Percentiles rank a stretch among this genome's conserved stretches.
Conservation (phyloP, 345 rosid genomes). For the Dovyalis caffra region DNA sequence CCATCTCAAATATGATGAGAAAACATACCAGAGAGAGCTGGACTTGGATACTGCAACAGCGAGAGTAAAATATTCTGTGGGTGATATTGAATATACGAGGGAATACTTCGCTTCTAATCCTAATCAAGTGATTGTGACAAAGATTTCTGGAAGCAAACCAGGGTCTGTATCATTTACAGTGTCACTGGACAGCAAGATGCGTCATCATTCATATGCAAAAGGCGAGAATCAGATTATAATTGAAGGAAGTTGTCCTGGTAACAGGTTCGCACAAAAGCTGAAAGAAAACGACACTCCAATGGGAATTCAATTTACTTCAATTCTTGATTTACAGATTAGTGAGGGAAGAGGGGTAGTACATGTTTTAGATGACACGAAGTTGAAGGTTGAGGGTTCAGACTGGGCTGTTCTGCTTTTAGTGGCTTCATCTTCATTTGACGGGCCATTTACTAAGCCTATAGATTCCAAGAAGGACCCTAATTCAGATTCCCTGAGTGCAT, state of each 20-base stretch:
- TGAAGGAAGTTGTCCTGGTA: conserved; percentile 69
- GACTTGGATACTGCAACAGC: conserved; percentile 84
- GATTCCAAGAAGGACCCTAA: conserved; percentile 68
- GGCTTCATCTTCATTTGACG: conserved; percentile 79
- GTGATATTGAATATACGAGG: conserved; percentile 53
- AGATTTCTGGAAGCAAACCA: conserved; percentile 58
- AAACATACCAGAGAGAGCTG: conserved; percentile 73
- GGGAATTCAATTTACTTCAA: conserved; percentile 68
- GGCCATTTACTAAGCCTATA: conserved; percentile 66
- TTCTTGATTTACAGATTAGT: conserved; percentile 67
- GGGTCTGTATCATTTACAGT: conserved; percentile 67
- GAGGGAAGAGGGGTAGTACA: conserved; percentile 43
- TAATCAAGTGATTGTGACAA: conserved; percentile 62
- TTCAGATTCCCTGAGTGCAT: conserved; percentile 39
- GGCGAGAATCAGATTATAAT: conserved; percentile 56
- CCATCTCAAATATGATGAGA: conserved; percentile 58
- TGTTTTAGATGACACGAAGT: conserved; percentile 52
- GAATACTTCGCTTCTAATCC: conserved; percentile 76
- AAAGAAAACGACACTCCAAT: conserved; percentile 39
- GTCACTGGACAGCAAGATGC: conserved; percentile 58
- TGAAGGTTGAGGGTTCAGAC: conserved; percentile 71
- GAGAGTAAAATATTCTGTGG: conserved; percentile 61
- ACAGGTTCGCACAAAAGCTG: conserved; percentile 52
- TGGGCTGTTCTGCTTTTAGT: conserved; percentile 65
- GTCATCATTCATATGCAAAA: conserved; percentile 47